These are phyloP conservation scores for Fusarium aywerte DNA, from an alignment of 2,329 filamentous ascomycete genomes.

Conservation along the genomic window DNA sequence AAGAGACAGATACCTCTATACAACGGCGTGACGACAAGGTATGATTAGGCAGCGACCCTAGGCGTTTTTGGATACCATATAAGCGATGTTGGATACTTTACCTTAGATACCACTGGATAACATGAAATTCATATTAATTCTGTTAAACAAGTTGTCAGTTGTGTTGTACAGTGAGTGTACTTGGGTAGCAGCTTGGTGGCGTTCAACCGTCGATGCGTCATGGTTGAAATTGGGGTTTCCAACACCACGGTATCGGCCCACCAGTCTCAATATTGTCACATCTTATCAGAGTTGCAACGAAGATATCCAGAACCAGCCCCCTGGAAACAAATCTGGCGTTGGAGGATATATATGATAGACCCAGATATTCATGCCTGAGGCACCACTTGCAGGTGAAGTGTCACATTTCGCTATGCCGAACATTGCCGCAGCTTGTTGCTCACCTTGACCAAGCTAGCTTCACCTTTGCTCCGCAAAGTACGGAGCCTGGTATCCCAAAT, in stretches of 20 bases:
- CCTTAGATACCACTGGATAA: constrained; percentile 33
- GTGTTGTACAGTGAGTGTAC: background rate
- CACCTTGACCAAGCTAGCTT: constrained; percentile 7
- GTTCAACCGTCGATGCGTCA: background rate
- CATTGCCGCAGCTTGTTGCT: constrained; percentile 18
- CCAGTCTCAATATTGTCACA: constrained; percentile 2
- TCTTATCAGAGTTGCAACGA: background rate
- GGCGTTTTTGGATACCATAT: constrained; percentile 25
- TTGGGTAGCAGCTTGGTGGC: background rate
- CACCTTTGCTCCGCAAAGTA: constrained; percentile 15
- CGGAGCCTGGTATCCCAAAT: background rate
- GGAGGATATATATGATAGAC: constrained; percentile 8
- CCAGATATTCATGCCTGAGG: constrained; percentile 4
- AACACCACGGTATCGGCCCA: constrained; percentile 10
- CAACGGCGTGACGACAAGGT: constrained; percentile 24
- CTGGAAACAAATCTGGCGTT: background rate
- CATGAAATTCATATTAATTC: background rate
- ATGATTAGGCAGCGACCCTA: constrained; percentile 29
- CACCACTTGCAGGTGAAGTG: background rate
- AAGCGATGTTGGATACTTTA: constrained; percentile 1
- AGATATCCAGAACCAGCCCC: background rate
- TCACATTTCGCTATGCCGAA: constrained; percentile 15
- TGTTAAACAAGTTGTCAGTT: background rate
- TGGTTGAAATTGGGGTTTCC: background rate
- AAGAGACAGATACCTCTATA: constrained; percentile 25